Evolutionary conservation across 78 protist species (phyloP).

Genomic region (Dictyostelium firmibasis): DNA sequence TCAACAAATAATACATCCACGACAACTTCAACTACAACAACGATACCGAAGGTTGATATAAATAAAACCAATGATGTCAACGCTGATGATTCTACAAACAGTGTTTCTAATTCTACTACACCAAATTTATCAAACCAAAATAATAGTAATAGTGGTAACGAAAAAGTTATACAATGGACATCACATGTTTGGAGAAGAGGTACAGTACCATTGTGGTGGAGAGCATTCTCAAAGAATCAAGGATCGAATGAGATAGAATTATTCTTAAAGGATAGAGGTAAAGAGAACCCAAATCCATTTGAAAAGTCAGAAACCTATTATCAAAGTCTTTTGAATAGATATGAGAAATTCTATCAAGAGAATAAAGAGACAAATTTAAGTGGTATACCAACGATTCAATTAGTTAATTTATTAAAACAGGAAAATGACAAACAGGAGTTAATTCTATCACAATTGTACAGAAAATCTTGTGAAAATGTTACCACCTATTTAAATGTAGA

Average conservation of each 20-base stretch:
- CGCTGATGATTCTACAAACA: background rate
- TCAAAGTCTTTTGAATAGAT: slow-evolving; percentile 2
- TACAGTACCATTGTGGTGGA: slow-evolving; percentile 72
- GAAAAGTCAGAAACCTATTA: slow-evolving; percentile 59
- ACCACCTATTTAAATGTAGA: slow-evolving; percentile 6
- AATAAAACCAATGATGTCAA: background rate
- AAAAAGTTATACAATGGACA: slow-evolving; percentile 46
- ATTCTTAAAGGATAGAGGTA: slow-evolving; percentile 38
- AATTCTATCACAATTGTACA: slow-evolving; percentile 33
- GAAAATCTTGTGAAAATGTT: slow-evolving; percentile 5
- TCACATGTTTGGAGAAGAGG: slow-evolving; percentile 64
- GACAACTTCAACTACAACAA: background rate
- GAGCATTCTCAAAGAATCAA: slow-evolving; percentile 46
- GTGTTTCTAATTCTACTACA: background rate
- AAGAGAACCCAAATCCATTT: slow-evolving; percentile 48
- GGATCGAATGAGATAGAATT: slow-evolving; percentile 37
- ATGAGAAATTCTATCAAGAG: slow-evolving; percentile 10
- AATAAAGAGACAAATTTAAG: slow-evolving; percentile 3
- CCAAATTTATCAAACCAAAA: background rate
- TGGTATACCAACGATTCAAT: slow-evolving; percentile 30
- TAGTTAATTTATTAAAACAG: background rate
- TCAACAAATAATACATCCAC: background rate
- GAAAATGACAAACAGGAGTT: slow-evolving; percentile 47
- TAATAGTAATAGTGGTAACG: background rate
- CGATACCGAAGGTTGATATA: background rate